Evolutionary conservation across 78 protist species (phyloP), one percentile per base, ranked within the genome.

Genomic region (Tieghemostelium lacteum): DNA sequence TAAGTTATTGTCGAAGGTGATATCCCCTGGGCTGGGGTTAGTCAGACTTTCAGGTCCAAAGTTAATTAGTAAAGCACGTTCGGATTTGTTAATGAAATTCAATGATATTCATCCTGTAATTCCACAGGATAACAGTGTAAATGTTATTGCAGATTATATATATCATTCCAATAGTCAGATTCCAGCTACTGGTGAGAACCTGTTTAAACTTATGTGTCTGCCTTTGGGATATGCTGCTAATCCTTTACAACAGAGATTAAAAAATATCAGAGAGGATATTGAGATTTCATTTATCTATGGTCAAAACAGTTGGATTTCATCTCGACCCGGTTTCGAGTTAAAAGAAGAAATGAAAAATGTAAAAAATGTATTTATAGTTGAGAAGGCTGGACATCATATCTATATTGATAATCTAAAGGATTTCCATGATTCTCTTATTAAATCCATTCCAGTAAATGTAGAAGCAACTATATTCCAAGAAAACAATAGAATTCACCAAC

Each of bases 121-220:
- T n/a, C 66, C 76, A 33, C 8, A 1, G 0, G 73, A 60, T 33
- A 45, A 45, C 2, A 45, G n/a, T 24, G 67, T 22, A 37, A 83
- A 83, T 58, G 40, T 62, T 12, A 65, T 83, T 42, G 67, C 78
- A 3, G 40, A 83, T 17, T 83, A 83, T 69, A 83, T 83, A 17
- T 83, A 69, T 69, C 77, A 83, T 31, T 37, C 78, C 16, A 83
- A 83, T 33, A 61, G 78, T 19, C 34, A 36, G 19, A 31, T 37
- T n/a, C 89, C 89, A 16, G 78, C 89, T 17, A 69, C 72, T 29
- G 89, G 89, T 33, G 89, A 83, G 17, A 63, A 70, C 36, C 54
- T 83, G 22, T 83, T 83, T 29, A 29, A 55, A 31, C 3, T 42
- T 1, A 24, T 83, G 2, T 60, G 73, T 19, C 55, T 83, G 8